Base-by-base conservation (phyloP, 148 eudicot genomes). In the Silene latifolia region DNA sequence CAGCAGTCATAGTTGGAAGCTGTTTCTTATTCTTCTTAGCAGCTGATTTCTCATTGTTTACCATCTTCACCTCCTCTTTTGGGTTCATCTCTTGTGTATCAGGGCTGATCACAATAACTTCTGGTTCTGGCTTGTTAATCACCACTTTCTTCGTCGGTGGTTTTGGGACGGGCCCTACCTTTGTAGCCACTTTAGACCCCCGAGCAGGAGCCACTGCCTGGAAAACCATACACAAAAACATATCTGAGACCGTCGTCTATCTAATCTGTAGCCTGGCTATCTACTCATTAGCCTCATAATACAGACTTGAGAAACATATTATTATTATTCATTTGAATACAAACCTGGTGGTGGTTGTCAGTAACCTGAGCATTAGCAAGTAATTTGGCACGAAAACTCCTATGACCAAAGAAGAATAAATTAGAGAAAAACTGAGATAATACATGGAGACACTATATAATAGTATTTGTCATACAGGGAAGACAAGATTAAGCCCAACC, bases 101-200 rank as follows among this genome's bases (percentile, higher is more conserved):
- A 39, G 97, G 88, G 57, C 93, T 90, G 8, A 86, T 90, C 78
- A 80, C 93, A 79, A 88, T 91, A 46, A 93, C 86, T 57, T 78
- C 80, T 5, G 91, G 88, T 72, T 87, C 85, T 3, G 91, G 83
- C 42, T 87, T 85, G 8, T 69, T 60, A 7, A 68, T 44, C 21
- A 82, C 82, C 24, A 24, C 81, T 71, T 77, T 88, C 87, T 80
- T 90, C 63, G 80, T 74, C 58, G 79, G 80, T 59, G 80, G 83
- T 59, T 81, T 81, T n/a, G 83, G 74, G n/a, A 61, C 78, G 0
- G 64, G 76, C 4, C 35, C 80, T 6, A 77, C 80, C 77, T 58
- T 80, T 29, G 76, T 76, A 42, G 54, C 51, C 0, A 19, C 56
- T 39, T 23, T 46, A 67, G 27, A 56, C 19, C 56, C 71, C 13